Percentiles rank a stretch among this genome's conserved stretches.
Conservation (phyloP, 768 basidiomycete species). For the Pleurotus platypus region DNA sequence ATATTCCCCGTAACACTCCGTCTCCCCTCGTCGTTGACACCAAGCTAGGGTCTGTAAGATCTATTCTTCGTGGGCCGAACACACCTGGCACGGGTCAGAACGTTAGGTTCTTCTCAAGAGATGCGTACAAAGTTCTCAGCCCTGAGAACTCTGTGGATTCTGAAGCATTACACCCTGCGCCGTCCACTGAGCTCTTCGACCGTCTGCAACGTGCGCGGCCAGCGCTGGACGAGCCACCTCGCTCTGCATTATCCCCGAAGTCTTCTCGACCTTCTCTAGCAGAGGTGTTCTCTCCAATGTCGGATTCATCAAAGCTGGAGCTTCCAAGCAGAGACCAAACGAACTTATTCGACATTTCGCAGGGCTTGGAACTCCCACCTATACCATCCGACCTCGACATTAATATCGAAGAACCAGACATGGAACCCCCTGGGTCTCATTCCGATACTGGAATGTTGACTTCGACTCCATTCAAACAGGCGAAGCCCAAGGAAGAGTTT, state of each 20-base stretch:
- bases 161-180: slow-evolving; percentile 29
- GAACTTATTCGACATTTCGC: slow-evolving; percentile 58
- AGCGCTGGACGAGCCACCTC: slow-evolving; percentile 23
- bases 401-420: slow-evolving; percentile 27
- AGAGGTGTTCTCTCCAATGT: slow-evolving; percentile 49
- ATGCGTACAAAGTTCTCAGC: slow-evolving; percentile 61
- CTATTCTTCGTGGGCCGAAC: slow-evolving; percentile 67
- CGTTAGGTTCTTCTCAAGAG: slow-evolving; percentile 73
- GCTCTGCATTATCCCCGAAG: slow-evolving; percentile 29
- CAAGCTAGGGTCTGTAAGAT: slow-evolving; percentile 55
- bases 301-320: slow-evolving; percentile 20
- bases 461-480: slow-evolving; percentile 43
- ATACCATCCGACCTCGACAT: slow-evolving; percentile 35
- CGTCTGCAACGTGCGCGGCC: slow-evolving; percentile 24
- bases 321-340: slow-evolving; percentile 41
- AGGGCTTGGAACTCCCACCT: slow-evolving; percentile 46
- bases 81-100: slow-evolving; percentile 78
- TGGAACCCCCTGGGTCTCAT: slow-evolving; percentile 13
- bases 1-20: slow-evolving; percentile 22
- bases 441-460: slow-evolving; percentile 25
- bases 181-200: slow-evolving; percentile 24
- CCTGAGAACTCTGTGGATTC: slow-evolving; percentile 55
- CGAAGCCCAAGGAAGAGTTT: slow-evolving; percentile 26
- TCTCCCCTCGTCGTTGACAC: slow-evolving; percentile 29
- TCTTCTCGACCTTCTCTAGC: slow-evolving; percentile 40